phyloP scores from a whole-genome alignment of 1,284 basidiomycete genomes.

The Ustilago hordei region DNA sequence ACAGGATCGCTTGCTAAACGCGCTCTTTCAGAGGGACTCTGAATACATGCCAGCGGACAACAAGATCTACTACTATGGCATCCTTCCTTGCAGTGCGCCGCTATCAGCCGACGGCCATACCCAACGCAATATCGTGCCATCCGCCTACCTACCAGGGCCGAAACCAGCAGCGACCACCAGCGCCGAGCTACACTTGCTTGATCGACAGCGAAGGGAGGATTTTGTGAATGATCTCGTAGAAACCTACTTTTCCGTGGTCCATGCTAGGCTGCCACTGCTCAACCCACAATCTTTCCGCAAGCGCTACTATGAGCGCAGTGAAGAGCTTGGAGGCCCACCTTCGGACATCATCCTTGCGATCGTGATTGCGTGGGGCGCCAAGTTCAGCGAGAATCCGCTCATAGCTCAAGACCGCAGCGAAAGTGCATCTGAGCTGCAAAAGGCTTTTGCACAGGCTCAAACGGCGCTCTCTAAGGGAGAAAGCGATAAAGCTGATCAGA shows the following conservation, averaged over 20 bases:
- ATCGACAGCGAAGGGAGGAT: conserved; percentile 44
- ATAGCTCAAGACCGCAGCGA: conserved; percentile 81
- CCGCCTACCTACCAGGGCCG: conserved; percentile 33
- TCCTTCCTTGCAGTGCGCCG: conserved; percentile 31
- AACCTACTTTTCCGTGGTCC: conserved; percentile 59
- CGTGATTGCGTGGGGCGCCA: conserved; percentile 90
- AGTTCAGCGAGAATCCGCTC: conserved; percentile 87
- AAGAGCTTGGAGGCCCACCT: conserved; percentile 48
- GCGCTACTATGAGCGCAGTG: conserved; percentile 41
- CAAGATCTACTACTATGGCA: conserved; percentile 27
- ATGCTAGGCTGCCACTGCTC: conserved; percentile 54
- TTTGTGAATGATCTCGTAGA: conserved; percentile 58
- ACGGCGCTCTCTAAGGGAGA: conserved; percentile 44
- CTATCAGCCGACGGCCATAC: conserved; percentile 27
- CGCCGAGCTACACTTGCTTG: conserved; percentile 49
- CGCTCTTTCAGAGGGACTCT: conserved; percentile 44
- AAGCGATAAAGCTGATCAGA: conserved; percentile 40
- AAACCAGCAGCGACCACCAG: conserved; percentile 47
- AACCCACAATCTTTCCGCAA: conserved; percentile 50
- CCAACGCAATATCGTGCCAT: conserved; percentile 28
- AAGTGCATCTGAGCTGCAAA: conserved; percentile 69
- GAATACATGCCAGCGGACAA: conserved; percentile 32
- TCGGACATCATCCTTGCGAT: conserved; percentile 84
- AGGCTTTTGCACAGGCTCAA: conserved; percentile 43
- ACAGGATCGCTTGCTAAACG: conserved; percentile 41